Conservation (phyloP, 768 basidiomycete species). For the Termitomyces heimii region DNA sequence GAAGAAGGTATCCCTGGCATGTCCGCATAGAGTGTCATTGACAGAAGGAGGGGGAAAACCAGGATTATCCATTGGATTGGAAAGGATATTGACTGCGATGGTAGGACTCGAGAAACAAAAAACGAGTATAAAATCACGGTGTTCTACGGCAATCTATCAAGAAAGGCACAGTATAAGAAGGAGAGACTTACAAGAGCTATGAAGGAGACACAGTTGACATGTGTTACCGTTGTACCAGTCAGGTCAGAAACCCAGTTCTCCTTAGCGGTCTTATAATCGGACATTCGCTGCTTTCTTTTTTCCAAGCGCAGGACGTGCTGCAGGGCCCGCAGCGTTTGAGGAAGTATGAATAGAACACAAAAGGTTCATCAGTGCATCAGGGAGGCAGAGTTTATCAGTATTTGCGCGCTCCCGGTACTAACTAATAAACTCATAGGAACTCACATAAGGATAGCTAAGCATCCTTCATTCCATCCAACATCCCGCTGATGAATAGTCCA, state of each 20-base stretch:
- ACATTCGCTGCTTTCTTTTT: constrained; percentile 1
- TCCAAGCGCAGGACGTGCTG: neutral
- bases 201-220: constrained; percentile 63
- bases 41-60: constrained; percentile 72
- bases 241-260: constrained; percentile 77
- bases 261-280: constrained; percentile 67
- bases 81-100: constrained; percentile 30
- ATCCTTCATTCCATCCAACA: too few relatives aligned
- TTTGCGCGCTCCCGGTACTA: neutral
- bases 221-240: constrained; percentile 61
- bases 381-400: neutral
- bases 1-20: constrained; percentile 46
- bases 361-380: neutral
- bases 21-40: constrained; percentile 71
- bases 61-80: constrained; percentile 57
- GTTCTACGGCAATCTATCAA: constrained; percentile 33
- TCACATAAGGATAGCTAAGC: too few relatives aligned
- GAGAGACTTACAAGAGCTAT: constrained; percentile 25
- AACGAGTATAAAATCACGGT: constrained; percentile 70
- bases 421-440: too few relatives aligned
- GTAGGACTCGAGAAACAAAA: constrained; percentile 41
- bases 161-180: neutral
- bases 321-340: neutral
- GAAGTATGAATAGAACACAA: neutral
- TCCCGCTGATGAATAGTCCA: too few relatives aligned